A percentile compares a stretch with the other conserved stretches of the same genome.
Evolutionary conservation across 345 rosid genomes (phyloP).

Genomic region (Punica granatum): DNA sequence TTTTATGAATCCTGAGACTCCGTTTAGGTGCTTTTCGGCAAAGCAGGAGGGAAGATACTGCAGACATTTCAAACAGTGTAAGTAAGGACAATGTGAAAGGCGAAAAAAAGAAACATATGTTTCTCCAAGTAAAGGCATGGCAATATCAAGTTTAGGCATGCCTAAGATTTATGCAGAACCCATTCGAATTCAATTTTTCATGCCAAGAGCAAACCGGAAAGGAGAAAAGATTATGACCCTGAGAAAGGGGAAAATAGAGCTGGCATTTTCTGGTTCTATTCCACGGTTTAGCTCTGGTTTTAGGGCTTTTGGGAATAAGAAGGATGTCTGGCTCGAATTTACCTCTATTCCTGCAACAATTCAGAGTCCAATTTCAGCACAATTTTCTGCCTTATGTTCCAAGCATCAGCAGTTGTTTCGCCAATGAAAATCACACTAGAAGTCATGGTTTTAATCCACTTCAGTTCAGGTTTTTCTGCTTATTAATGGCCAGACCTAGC

Average conservation of each 20-base stretch:
- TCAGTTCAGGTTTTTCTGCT: neutral
- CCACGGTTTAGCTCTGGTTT: neutral
- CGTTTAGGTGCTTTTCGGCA: conserved; percentile 33
- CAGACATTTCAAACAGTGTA: neutral
- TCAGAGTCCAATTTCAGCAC: neutral
- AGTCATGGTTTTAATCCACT: neutral
- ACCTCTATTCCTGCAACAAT: neutral
- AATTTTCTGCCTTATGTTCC: neutral
- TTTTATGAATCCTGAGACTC: conserved; percentile 26
- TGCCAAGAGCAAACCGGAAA: neutral
- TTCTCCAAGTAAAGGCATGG: neutral
- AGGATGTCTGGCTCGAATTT: neutral
- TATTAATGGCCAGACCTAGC: neutral
- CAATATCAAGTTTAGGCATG: neutral
- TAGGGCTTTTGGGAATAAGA: neutral
- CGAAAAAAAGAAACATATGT: neutral
- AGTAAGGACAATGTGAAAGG: neutral
- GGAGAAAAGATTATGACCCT: neutral
- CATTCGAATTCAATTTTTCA: neutral
- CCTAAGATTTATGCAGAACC: neutral
- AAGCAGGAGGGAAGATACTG: conserved; percentile 50
- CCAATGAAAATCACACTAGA: neutral
- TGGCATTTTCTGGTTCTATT: neutral
- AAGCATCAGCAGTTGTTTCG: neutral
- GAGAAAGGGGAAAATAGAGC: neutral